phyloP scores from a whole-genome alignment of 2,329 filamentous ascomycete species.

The Colletotrichum siamense region DNA sequence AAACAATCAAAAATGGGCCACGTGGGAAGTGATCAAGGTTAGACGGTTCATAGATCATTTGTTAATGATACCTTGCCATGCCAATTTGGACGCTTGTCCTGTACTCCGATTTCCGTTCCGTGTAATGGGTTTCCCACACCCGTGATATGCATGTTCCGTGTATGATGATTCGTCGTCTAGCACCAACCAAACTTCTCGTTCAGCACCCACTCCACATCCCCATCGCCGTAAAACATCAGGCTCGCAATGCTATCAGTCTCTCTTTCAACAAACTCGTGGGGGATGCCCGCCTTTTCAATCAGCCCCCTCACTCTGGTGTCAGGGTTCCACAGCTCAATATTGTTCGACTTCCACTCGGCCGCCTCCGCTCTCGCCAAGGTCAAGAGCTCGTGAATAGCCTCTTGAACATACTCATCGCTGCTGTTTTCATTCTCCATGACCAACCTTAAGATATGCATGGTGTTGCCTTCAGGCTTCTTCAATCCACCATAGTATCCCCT shows the following conservation, averaged over 20 bases:
- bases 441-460: constrained; percentile 71
- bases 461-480: constrained; percentile 64
- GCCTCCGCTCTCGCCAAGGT: constrained; percentile 74
- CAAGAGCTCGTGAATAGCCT: constrained; percentile 68
- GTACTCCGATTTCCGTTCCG: background rate
- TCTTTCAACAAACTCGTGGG: constrained; percentile 57
- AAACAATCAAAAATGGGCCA: constrained; percentile 17
- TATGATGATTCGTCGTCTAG: constrained; percentile 38
- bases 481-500: constrained; percentile 67
- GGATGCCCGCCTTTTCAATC: constrained; percentile 52
- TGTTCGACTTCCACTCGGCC: constrained; percentile 69
- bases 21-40: constrained; percentile 15
- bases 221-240: constrained; percentile 72
- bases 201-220: constrained; percentile 71
- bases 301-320: constrained; percentile 55
- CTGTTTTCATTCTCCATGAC: constrained; percentile 64
- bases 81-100: background rate
- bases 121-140: background rate
- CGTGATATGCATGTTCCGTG: background rate
- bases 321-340: constrained; percentile 87
- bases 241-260: constrained; percentile 73
- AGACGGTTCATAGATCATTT: constrained; percentile 25
- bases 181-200: constrained; percentile 85
- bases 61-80: constrained; percentile 26
- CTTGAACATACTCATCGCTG: constrained; percentile 47